A percentile compares a stretch with the other conserved stretches of the same genome.
These are phyloP conservation scores for Podospora anserina DNA, from an alignment of 495 filamentous ascomycete species.

Conservation along the genomic window DNA sequence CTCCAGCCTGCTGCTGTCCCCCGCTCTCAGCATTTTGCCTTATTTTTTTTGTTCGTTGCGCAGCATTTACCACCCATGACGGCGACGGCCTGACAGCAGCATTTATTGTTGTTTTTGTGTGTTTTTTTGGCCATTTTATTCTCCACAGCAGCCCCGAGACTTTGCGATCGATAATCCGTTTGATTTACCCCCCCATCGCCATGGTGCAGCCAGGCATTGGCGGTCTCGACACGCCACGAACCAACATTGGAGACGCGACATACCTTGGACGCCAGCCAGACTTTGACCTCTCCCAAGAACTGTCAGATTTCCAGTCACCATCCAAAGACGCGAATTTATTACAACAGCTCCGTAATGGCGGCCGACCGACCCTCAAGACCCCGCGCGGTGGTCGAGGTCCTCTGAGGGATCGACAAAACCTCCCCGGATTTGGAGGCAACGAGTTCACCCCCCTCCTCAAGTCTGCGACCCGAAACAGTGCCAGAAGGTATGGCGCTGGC, in stretches of 20 bases:
- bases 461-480: constrained; percentile 79
- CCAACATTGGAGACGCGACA: constrained; percentile 74
- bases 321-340: constrained; percentile 72
- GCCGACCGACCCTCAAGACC: constrained; percentile 61
- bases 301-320: constrained; percentile 76
- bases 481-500: constrained; percentile 54
- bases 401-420: constrained; percentile 65
- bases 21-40: background rate
- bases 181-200: constrained; percentile 15
- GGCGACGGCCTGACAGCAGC: background rate
- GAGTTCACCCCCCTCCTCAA: constrained; percentile 95
- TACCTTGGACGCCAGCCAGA: constrained; percentile 67
- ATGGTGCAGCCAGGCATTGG: constrained; percentile 48
- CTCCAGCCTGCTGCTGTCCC: background rate
- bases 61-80: background rate
- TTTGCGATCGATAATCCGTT: background rate
- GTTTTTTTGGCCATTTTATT: constrained; percentile 2
- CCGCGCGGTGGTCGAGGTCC: constrained; percentile 61
- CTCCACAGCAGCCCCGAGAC: constrained; percentile 1
- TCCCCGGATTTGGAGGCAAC: constrained; percentile 58
- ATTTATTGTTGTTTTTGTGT: constrained; percentile 3
- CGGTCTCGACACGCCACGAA: constrained; percentile 75
- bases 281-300: constrained; percentile 74
- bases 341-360: constrained; percentile 61
- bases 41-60: constrained; percentile 1